Base-by-base conservation (phyloP, 805 yeast species). In the Kodamaea jinghongensis region DNA sequence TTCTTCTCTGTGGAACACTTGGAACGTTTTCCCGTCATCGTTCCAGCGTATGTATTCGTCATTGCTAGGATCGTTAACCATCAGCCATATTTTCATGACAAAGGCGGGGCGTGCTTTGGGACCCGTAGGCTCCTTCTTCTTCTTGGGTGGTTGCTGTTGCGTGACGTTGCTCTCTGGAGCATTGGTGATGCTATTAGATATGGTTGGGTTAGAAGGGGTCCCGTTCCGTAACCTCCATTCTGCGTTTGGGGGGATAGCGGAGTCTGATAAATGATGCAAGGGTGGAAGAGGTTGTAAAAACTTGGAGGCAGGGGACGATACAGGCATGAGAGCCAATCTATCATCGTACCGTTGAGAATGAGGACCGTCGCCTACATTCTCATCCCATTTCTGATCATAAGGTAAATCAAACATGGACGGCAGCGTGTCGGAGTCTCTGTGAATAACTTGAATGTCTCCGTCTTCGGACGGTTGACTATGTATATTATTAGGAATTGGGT, bases 61-160 rank as follows among this genome's bases (percentile, higher is more conserved):
- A 60, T 90, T 91, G 0, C 63, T 53, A 1, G 78, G 69, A 56
- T 91, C 96, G 58, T 90, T 90, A 6, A 93, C 89, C 96, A 93
- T 93, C 27, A 82, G 76, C 99, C 99, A 91, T 13, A 93, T 67
- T 61, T 93, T 93, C 71, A 82, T 79, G 7, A 93, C 96, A 65
- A 93, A 93, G 0, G 96, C 95, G 1, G 98, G 95, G 38, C 88
- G 69, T 0, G 80, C 55, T 53, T 82, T 83, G n/a, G 71, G 65
- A 2, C 59, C 60, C 6, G 51, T 44, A 1, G 48, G 41, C 20
- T 67, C 71, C 44, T 65, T 63, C 39, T 56, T 59, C 26, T 56
- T 55, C 42, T 58, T 65, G 8, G 42, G 35, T 17, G 23, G 28
- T 26, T 22, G 26, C 22, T 39, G 37, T 20, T 11, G 38, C 28